A percentile compares a stretch with the other conserved stretches of the same genome.
These are phyloP conservation scores for Maudiozyma pseudohumilis DNA, from an alignment of 805 yeast genomes.

Conservation along the genomic window DNA sequence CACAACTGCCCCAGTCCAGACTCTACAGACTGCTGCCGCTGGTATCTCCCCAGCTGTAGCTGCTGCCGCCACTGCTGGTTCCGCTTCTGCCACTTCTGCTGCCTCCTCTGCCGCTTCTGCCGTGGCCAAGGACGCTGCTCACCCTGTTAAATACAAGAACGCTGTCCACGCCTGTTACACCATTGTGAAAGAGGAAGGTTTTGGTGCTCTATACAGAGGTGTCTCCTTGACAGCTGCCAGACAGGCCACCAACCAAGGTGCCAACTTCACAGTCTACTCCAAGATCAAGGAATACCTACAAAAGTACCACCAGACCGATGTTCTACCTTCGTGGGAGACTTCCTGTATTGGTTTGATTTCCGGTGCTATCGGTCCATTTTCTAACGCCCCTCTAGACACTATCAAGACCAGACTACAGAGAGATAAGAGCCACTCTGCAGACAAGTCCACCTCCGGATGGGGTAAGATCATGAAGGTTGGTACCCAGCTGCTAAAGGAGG, in stretches of 20 bases:
- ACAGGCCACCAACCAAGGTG: slow-evolving; percentile 98
- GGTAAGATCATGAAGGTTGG: slow-evolving; percentile 76
- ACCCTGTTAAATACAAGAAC: slow-evolving; percentile 76
- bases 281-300: slow-evolving; percentile 65
- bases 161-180: slow-evolving; percentile 86
- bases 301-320: slow-evolving; percentile 43
- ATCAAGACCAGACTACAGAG: slow-evolving; percentile 95
- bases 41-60: not conserved
- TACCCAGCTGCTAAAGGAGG: slow-evolving; percentile 70
- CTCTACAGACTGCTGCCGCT: slow-evolving; percentile 1
- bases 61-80: slow-evolving; percentile 3
- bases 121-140: slow-evolving; percentile 17
- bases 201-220: slow-evolving; percentile 82
- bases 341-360: slow-evolving; percentile 82
- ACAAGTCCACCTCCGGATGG: slow-evolving; percentile 42
- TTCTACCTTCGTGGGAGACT: slow-evolving; percentile 89
- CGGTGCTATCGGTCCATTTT: slow-evolving; percentile 96
- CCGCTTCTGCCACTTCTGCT: slow-evolving; percentile 5
- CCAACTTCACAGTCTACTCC: slow-evolving; percentile 91
- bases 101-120: slow-evolving; percentile 4
- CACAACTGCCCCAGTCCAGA: slow-evolving; percentile 6
- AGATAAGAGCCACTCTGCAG: slow-evolving; percentile 54
- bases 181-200: slow-evolving; percentile 85
- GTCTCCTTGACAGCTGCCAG: slow-evolving; percentile 93
- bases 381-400: slow-evolving; percentile 95